A percentile compares a stretch with the other conserved stretches of the same genome.
phyloP scores from a whole-genome alignment of 345 rosid genomes.

The Lepidium sativum region DNA sequence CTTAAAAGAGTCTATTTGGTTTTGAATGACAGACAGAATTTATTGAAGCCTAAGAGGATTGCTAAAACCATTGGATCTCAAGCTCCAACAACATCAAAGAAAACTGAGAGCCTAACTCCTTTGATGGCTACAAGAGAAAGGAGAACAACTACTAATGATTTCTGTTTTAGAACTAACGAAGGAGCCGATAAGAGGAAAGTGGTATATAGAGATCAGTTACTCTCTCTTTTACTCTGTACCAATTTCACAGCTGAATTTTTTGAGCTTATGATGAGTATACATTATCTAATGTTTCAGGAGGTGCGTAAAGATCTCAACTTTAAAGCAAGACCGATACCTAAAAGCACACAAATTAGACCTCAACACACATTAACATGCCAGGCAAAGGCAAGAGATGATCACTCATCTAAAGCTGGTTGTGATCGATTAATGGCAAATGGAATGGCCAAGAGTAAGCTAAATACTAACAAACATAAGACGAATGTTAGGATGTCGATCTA shows the following conservation, averaged over 20 bases:
- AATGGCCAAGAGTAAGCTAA: constrained; percentile 7
- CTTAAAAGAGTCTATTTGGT: constrained; percentile 13
- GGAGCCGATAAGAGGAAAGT: constrained; percentile 63
- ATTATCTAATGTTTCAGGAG: constrained; percentile 36
- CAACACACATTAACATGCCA: not conserved
- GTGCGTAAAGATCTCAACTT: constrained; percentile 46
- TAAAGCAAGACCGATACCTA: constrained; percentile 67
- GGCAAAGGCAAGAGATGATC: constrained; percentile 10
- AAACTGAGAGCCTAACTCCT: too few relatives aligned
- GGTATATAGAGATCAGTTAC: constrained; percentile 29
- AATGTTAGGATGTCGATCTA: too few relatives aligned
- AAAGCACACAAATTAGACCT: constrained; percentile 1
- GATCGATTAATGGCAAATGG: not conserved
- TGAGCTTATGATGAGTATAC: not conserved
- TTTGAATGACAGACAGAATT: constrained; percentile 36
- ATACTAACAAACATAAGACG: not conserved
- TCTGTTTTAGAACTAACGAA: constrained; percentile 44
- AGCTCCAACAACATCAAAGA: constrained; percentile 29
- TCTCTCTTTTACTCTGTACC: constrained; percentile 2
- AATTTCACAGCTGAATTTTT: not conserved
- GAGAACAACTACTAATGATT: constrained; percentile 30
- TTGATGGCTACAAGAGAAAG: constrained; percentile 28
- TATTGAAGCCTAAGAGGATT: constrained; percentile 25
- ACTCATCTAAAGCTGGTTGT: constrained; percentile 6
- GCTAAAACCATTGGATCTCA: constrained; percentile 34